These are phyloP conservation scores for Phlyctochytrium planicorne DNA, from an alignment of 192 early-diverging fungal genomes.

Conservation along the genomic window DNA sequence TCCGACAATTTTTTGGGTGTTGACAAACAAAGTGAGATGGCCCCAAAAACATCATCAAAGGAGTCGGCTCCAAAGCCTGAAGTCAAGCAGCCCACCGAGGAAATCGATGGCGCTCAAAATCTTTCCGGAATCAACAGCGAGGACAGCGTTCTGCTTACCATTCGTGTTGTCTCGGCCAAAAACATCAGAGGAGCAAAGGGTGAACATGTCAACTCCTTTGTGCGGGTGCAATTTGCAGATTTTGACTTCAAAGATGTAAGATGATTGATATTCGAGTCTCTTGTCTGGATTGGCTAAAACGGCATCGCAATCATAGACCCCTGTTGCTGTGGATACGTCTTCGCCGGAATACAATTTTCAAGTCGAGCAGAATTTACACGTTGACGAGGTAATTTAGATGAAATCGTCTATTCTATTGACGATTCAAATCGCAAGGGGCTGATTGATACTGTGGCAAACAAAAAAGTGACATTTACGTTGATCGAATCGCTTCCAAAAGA, in stretches of 20 bases:
- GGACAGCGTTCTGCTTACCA: constrained; percentile 16
- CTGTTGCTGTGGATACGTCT: constrained; percentile 44
- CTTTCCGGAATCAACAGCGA: background rate
- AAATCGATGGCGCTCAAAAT: background rate
- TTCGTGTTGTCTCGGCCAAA: constrained; percentile 42
- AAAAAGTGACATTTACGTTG: constrained; percentile 46
- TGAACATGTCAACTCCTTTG: constrained; percentile 50
- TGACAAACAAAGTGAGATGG: no score
- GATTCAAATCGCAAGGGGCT: constrained; percentile 34
- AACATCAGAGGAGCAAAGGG: constrained; percentile 55
- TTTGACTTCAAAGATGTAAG: constrained; percentile 58
- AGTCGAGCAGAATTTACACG: constrained; percentile 46
- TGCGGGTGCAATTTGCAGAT: constrained; percentile 57
- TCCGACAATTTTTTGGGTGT: background rate
- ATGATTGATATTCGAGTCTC: background rate
- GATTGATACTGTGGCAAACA: constrained; percentile 57
- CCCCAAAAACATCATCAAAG: no score
- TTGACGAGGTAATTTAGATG: constrained; percentile 49
- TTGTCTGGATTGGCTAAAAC: constrained; percentile 1
- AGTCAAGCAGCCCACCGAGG: background rate
- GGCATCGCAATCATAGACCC: constrained; percentile 35
- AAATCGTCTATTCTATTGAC: constrained; percentile 7
- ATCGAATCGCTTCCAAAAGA: constrained; percentile 64
- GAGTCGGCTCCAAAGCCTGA: no score
- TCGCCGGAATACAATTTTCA: constrained; percentile 52